A percentile compares a stretch with the other conserved stretches of the same genome.
These are phyloP conservation scores for Calocera viscosa DNA, from an alignment of 768 basidiomycete species.

Conservation along the genomic window DNA sequence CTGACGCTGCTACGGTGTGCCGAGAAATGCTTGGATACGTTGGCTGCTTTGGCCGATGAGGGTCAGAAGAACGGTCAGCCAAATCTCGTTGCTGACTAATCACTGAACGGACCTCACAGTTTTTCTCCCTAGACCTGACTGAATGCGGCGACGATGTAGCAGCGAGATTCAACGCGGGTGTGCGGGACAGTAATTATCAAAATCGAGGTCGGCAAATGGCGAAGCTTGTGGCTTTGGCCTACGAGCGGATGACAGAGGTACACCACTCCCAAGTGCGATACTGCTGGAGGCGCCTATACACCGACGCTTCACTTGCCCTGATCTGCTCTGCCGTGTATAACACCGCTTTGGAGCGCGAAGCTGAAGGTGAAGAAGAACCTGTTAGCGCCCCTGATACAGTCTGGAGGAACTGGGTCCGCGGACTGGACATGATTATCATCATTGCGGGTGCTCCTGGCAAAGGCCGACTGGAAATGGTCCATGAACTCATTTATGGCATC, in stretches of 20 bases:
- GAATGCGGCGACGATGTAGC: slow-evolving; percentile 4
- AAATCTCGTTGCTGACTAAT: not conserved
- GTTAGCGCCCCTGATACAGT: not conserved
- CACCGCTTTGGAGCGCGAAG: not conserved
- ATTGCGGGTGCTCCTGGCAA: slow-evolving; percentile 65
- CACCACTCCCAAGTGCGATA: slow-evolving; percentile 25
- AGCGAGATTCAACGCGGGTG: not conserved
- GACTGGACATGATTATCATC: slow-evolving; percentile 70
- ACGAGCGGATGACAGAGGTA: slow-evolving; percentile 39
- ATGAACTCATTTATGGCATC: slow-evolving; percentile 45
- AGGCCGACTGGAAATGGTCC: slow-evolving; percentile 47
- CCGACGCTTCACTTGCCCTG: slow-evolving; percentile 38
- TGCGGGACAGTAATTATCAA: not conserved
- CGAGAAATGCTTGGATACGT: not conserved
- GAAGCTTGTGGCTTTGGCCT: slow-evolving; percentile 35
- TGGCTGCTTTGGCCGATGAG: not conserved
- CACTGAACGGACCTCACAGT: not conserved
- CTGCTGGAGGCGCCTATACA: slow-evolving; percentile 60
- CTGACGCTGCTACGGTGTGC: not conserved
- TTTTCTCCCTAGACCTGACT: slow-evolving; percentile 4
- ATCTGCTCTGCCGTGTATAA: not conserved
- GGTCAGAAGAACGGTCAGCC: not conserved
- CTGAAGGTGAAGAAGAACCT: not conserved
- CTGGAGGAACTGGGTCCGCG: slow-evolving; percentile 37
- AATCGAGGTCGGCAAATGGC: slow-evolving; percentile 25